phyloP scores from a whole-genome alignment of 495 filamentous ascomycete genomes.

The Penicillium longicatenatum region DNA sequence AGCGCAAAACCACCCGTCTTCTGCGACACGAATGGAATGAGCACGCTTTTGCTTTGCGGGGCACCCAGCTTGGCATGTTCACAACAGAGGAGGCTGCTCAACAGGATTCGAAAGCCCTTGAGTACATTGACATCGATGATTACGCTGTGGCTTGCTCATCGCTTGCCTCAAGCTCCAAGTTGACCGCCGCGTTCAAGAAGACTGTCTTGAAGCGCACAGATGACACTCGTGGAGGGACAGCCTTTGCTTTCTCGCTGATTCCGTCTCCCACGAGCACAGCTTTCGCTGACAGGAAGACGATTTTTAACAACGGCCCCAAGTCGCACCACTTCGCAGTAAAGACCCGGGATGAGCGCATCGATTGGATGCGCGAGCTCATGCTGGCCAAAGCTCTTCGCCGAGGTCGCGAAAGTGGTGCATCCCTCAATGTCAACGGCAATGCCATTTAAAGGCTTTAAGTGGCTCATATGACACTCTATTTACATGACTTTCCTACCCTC shows the following conservation, averaged over 20 bases:
- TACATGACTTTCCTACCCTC: background rate
- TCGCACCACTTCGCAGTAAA: conserved; percentile 94
- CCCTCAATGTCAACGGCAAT: conserved; percentile 80
- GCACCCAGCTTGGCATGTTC: conserved; percentile 83
- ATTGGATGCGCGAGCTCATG: conserved; percentile 99
- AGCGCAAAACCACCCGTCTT: conserved; percentile 84
- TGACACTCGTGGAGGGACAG: conserved; percentile 53
- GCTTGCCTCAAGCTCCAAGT: conserved; percentile 68
- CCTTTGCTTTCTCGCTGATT: conserved; percentile 90
- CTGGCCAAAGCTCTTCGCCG: conserved; percentile 80
- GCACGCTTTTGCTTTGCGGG: conserved; percentile 80
- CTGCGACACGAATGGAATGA: conserved; percentile 94
- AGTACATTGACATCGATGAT: conserved; percentile 91
- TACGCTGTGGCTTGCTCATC: conserved; percentile 91
- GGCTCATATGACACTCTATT: no score
- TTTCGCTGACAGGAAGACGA: conserved; percentile 51
- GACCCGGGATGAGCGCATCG: conserved; percentile 83
- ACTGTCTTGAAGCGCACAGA: conserved; percentile 67
- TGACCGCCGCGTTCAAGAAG: conserved; percentile 86
- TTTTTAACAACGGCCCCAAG: conserved; percentile 57
- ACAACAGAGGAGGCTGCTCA: conserved; percentile 58
- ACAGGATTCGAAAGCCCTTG: conserved; percentile 56
- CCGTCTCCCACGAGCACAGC: conserved; percentile 54
- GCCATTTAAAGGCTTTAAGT: conserved; percentile 39
- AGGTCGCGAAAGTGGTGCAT: conserved; percentile 78